Conservation (phyloP, 2,329 filamentous ascomycete genomes). For the Aspergillus unguis region DNA sequence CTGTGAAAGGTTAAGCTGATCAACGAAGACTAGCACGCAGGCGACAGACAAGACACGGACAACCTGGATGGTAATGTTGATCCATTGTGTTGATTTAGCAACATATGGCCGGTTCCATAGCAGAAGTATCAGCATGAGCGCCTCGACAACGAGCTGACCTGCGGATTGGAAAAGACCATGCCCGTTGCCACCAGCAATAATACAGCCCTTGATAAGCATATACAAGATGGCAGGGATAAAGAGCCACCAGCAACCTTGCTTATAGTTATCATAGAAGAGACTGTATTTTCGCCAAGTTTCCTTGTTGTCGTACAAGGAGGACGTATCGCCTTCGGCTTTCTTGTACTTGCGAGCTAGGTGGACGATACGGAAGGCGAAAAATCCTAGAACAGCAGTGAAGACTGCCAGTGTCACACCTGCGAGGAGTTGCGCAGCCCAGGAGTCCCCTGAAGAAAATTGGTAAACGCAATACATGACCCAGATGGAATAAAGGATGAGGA, state of each 20-base stretch:
- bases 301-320: constrained; percentile 80
- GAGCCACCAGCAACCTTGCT: constrained; percentile 93
- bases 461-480: constrained; percentile 97
- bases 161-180: constrained; percentile 78
- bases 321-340: constrained; percentile 68
- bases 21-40: constrained; percentile 89
- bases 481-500: constrained; percentile 86
- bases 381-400: constrained; percentile 77
- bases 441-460: constrained; percentile 90
- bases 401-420: constrained; percentile 75
- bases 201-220: constrained; percentile 82
- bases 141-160: constrained; percentile 77
- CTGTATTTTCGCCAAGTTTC: constrained; percentile 92
- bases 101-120: constrained; percentile 84
- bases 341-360: constrained; percentile 70
- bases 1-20: constrained; percentile 83
- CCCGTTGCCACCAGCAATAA: constrained; percentile 80
- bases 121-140: constrained; percentile 71
- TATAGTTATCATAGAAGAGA: constrained; percentile 95
- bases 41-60: constrained; percentile 84
- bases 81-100: constrained; percentile 80
- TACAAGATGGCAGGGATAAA: constrained; percentile 88
- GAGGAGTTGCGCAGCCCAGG: constrained; percentile 83
- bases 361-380: constrained; percentile 83
- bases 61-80: constrained; percentile 88